phyloP scores from a whole-genome alignment of 1,284 basidiomycete species.

The Termitomyces sp. region DNA sequence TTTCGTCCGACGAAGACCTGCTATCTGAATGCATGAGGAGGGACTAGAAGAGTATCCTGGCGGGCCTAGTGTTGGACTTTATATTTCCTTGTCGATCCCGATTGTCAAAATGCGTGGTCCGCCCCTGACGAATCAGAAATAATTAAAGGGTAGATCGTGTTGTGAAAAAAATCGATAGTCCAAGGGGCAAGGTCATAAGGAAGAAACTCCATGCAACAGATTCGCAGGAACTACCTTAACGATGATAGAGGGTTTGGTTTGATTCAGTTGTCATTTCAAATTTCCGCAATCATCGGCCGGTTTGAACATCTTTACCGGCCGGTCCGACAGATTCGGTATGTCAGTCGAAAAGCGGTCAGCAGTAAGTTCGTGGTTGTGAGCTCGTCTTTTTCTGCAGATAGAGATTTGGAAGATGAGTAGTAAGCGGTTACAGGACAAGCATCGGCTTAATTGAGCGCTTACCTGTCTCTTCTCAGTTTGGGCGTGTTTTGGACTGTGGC shows the following conservation, averaged over 20 bases:
- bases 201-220: conserved; percentile 21
- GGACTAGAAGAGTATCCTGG: conserved; percentile 21
- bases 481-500: conserved; percentile 12
- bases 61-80: conserved; percentile 25
- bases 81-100: conserved; percentile 22
- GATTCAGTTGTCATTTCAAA: conserved; percentile 26
- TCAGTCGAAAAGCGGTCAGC: neutral
- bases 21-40: conserved; percentile 37
- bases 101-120: conserved; percentile 23
- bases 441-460: neutral
- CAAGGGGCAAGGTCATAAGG: conserved; percentile 25
- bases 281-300: conserved; percentile 36
- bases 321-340: conserved; percentile 31
- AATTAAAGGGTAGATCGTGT: conserved; percentile 16
- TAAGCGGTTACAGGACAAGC: neutral
- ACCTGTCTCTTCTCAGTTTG: neutral
- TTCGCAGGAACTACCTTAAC: conserved; percentile 19
- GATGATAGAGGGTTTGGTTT: conserved; percentile 15
- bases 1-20: conserved; percentile 36
- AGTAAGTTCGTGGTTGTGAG: neutral
- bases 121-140: conserved; percentile 27
- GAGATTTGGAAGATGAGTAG: neutral
- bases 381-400: neutral
- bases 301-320: conserved; percentile 28
- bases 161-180: conserved; percentile 15